Conservation (phyloP, 1,284 basidiomycete genomes). For the Ceratorhiza oryzae-sativae region DNA sequence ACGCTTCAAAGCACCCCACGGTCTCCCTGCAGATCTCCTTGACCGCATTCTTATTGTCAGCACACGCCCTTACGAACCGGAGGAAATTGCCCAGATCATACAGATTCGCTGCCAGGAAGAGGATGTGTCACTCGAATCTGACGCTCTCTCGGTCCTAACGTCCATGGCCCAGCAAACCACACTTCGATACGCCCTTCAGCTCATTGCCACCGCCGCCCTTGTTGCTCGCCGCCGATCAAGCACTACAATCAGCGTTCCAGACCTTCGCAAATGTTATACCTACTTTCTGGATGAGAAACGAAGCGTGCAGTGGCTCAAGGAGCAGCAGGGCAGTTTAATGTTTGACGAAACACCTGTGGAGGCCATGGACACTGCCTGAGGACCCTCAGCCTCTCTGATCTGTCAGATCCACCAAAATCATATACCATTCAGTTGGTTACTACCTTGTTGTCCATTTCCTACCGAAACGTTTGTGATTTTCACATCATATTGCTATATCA, state of each 20-base stretch:
- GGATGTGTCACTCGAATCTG: constrained; percentile 83
- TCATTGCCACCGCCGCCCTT: constrained; percentile 89
- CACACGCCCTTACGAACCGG: constrained; percentile 85
- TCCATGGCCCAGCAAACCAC: constrained; percentile 88
- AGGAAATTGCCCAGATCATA: constrained; percentile 91
- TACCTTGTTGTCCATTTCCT: too few relatives aligned
- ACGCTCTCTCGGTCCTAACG: constrained; percentile 80
- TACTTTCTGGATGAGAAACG: constrained; percentile 97
- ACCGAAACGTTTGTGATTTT: too few relatives aligned
- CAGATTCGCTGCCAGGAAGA: constrained; percentile 95
- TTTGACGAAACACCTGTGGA: constrained; percentile 50
- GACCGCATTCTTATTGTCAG: constrained; percentile 96
- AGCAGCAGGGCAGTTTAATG: constrained; percentile 78
- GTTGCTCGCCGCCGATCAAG: constrained; percentile 83
- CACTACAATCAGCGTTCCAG: constrained; percentile 79
- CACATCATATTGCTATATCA: too few relatives aligned
- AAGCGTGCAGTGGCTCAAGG: constrained; percentile 86
- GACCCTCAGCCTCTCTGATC: too few relatives aligned
- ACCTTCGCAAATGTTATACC: constrained; percentile 82
- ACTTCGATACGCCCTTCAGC: constrained; percentile 87
- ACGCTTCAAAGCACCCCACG: constrained; percentile 92
- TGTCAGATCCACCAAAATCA: too few relatives aligned
- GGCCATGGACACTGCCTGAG: constrained; percentile 12
- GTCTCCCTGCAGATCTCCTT: constrained; percentile 91
- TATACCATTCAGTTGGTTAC: too few relatives aligned